phyloP scores from a whole-genome alignment of 2,329 filamentous ascomycete species.

The Lojkania enalia region DNA sequence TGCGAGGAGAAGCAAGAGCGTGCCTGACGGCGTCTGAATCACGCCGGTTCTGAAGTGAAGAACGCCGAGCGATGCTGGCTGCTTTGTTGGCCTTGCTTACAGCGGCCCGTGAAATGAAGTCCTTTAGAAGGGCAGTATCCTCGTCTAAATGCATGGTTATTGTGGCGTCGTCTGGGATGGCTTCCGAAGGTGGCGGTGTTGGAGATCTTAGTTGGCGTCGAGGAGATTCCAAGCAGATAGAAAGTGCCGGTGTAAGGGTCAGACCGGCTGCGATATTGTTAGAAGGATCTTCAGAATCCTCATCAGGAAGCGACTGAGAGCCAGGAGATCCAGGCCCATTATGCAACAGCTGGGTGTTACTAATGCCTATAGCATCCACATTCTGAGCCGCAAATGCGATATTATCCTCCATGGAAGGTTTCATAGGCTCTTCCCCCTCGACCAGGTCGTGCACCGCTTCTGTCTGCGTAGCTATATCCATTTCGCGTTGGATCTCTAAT shows the following conservation, averaged over 20 bases:
- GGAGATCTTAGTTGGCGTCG: constrained; percentile 30
- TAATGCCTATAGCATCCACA: no score
- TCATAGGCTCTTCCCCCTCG: neutral
- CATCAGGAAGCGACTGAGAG: no score
- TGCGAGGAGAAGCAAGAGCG: constrained; percentile 51
- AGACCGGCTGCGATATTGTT: constrained; percentile 39
- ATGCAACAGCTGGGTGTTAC: no score
- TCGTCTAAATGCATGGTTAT: constrained; percentile 46
- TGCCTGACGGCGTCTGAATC: constrained; percentile 53
- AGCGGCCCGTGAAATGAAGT: constrained; percentile 55
- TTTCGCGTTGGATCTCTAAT: constrained; percentile 30
- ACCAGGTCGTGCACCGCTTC: neutral
- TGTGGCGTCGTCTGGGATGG: constrained; percentile 32
- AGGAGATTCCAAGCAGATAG: constrained; percentile 17
- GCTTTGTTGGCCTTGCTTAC: constrained; percentile 49
- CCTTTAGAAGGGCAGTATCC: constrained; percentile 54
- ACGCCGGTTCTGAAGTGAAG: constrained; percentile 51
- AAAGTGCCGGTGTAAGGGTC: constrained; percentile 22
- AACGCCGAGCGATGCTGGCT: constrained; percentile 40
- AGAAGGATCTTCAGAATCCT: neutral
- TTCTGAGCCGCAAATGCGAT: no score
- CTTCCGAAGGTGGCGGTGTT: constrained; percentile 22
- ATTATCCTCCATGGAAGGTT: no score
- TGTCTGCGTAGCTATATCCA: constrained; percentile 10
- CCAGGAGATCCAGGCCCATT: no score